Conservation (phyloP, 73 alveolate genomes). For the Breviolum minutum region DNA sequence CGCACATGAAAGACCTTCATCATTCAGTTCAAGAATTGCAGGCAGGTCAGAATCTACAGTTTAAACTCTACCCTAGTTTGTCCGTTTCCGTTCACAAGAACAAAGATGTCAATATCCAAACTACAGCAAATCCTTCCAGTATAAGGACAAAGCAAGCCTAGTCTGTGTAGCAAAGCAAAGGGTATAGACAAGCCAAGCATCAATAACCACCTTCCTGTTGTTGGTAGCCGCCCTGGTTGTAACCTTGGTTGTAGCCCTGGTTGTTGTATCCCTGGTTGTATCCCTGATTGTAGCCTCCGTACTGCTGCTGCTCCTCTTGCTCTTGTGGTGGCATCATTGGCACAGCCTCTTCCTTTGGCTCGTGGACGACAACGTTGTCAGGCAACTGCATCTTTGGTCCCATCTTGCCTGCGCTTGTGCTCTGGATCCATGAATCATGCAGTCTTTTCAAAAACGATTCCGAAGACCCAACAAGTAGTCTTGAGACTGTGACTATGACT, state of each 20-base stretch:
- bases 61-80: neutral
- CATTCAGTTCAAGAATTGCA: no score
- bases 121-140: no score
- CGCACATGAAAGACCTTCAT: no score
- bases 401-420: slow-evolving; percentile 42
- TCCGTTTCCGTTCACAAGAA: no score
- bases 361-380: slow-evolving; percentile 73
- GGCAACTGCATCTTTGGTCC: slow-evolving; percentile 93
- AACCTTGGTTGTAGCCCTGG: slow-evolving; percentile 33
- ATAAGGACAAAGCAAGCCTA: no score
- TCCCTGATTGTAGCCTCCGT: slow-evolving; percentile 11
- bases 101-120: no score
- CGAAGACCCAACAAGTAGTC: no score
- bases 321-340: slow-evolving; percentile 65
- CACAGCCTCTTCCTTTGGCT: slow-evolving; percentile 64
- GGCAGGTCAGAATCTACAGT: neutral
- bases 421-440: no score
- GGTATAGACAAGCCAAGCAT: neutral
- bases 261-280: slow-evolving; percentile 8
- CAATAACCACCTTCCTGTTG: slow-evolving; percentile 61
- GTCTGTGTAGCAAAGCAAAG: no score
- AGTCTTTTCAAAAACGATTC: no score
- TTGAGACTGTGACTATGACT: no score
- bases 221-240: slow-evolving; percentile 56
- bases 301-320: slow-evolving; percentile 42